These are phyloP conservation scores for Posidonia australis DNA, from an alignment of 106 monocot species.

Conservation along the genomic window DNA sequence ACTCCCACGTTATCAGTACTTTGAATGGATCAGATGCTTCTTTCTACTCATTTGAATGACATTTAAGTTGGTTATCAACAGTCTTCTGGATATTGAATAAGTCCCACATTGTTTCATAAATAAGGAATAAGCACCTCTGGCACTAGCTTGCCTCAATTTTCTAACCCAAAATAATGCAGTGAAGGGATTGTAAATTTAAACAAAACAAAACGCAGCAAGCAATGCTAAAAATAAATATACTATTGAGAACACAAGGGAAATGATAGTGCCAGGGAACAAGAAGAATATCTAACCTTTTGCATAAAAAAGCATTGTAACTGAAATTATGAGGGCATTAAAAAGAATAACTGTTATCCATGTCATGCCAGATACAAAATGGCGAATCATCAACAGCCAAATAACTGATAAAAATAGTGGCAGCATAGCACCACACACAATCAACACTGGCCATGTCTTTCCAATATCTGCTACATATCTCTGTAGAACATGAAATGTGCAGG, in stretches of 20 bases:
- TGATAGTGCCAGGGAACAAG: not conserved
- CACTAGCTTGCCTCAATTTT: no score
- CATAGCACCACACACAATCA: slow-evolving; percentile 93
- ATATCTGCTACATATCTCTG: slow-evolving; percentile 98
- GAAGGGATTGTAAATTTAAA: no score
- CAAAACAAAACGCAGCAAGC: no score
- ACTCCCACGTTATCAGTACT: no score
- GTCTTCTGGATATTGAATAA: no score
- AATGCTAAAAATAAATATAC: not conserved
- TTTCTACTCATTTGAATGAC: no score
- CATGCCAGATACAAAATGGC: slow-evolving; percentile 89
- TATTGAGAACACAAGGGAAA: not conserved
- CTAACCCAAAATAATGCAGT: no score
- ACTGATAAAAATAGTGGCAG: slow-evolving; percentile 87
- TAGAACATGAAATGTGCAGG: slow-evolving; percentile 3
- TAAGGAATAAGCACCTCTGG: no score
- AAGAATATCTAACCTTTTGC: slow-evolving; percentile 53
- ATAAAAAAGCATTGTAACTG: slow-evolving; percentile 91
- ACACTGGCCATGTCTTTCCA: slow-evolving; percentile 97
- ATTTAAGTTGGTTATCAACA: no score
- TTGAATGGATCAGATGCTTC: no score
- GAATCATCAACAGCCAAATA: slow-evolving; percentile 90
- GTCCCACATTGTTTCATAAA: no score
- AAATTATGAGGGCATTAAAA: slow-evolving; percentile 74
- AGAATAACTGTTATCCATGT: slow-evolving; percentile 92